Percentiles rank a stretch among this genome's conserved stretches.
Evolutionary conservation across 2,329 filamentous ascomycete genomes (phyloP).

Genomic region (Exophiala sideris): DNA sequence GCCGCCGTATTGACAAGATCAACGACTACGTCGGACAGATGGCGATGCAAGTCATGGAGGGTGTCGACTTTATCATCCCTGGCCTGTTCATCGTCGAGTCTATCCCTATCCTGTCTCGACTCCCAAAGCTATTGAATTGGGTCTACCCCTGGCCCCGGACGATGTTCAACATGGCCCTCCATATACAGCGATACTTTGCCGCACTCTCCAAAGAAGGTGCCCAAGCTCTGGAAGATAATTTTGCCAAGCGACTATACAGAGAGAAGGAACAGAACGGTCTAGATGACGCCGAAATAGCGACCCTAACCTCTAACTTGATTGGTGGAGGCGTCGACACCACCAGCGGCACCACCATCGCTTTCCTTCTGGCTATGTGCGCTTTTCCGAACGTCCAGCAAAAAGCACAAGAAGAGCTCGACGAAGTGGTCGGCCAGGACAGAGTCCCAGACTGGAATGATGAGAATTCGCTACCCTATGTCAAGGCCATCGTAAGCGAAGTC

Average conservation of each 20-base stretch:
- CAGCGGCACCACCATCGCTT: constrained; percentile 32
- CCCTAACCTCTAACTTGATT: constrained; percentile 45
- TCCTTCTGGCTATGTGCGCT: constrained; percentile 33
- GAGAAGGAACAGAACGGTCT: constrained; percentile 48
- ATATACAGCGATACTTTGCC: constrained; percentile 52
- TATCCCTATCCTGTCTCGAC: constrained; percentile 40
- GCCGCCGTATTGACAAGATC: constrained; percentile 38
- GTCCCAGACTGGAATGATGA: constrained; percentile 41
- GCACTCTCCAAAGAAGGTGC: constrained; percentile 51
- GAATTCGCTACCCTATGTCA: constrained; percentile 35
- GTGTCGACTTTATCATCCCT: constrained; percentile 22
- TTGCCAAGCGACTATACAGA: constrained; percentile 48
- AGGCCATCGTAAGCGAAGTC: constrained; percentile 39
- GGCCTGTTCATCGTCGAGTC: constrained; percentile 21
- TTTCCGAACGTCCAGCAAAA: constrained; percentile 48
- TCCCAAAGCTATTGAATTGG: constrained; percentile 41
- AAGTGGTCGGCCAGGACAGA: constrained; percentile 36
- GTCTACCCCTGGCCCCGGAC: constrained; percentile 11
- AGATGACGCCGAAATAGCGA: constrained; percentile 45
- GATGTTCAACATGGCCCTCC: constrained; percentile 37
- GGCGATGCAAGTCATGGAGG: constrained; percentile 21
- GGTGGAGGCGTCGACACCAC: constrained; percentile 33
- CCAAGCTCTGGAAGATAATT: constrained; percentile 37
- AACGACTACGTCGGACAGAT: constrained; percentile 49
- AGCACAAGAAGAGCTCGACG: constrained; percentile 46